Evolutionary conservation across 805 yeast species (phyloP), one percentile per base, ranked within the genome.

Genomic region (Debaryomyces prosopidis): DNA sequence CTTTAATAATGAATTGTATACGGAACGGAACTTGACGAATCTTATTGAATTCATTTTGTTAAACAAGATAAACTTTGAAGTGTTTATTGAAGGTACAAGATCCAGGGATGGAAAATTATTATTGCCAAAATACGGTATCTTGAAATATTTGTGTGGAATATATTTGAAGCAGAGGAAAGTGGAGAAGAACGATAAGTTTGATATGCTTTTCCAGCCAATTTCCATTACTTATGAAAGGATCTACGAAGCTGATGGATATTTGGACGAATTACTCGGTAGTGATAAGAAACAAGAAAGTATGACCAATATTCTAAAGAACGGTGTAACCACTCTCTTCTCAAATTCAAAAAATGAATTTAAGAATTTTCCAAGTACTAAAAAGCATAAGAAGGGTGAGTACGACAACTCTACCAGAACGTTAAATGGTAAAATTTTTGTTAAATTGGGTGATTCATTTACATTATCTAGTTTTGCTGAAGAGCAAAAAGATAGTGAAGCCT

Each of bases 81-180:
- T 83, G 47, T 81, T 81, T 52, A 77, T 81, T 41, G 87, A 81
- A 58, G 87, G 87, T n/a, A 79, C 84, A 1, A 71, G 87, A 33
- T 80, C 85, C 2, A 68, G 87, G 47, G 81, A 82, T 49, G 87
- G 87, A n/a, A 82, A 82, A 54, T 63, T 81, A 28, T 67, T 82
- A 17, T 68, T 81, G 19, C 87, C 87, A 11, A 82, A 81, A 56
- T 80, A 77, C 54, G 87, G 87, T 5, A 76, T 81, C 39, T 68
- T 81, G 50, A 81, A 81, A 58, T 75, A 73, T 38, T 65, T 81
- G 36, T 63, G 75, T 30, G 77, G 76, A 45, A 68, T 80, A 12
- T 69, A 77, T 30, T 55, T 71, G 20, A 59, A 70, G 17, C 81
- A 81, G 40, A 45, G 62, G 16, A 37, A 48, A 6, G 48, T 52